Percentiles rank a stretch among this genome's conserved stretches.
phyloP scores from a whole-genome alignment of 2,329 filamentous ascomycete species.

The Plectosphaerella cucumerina region DNA sequence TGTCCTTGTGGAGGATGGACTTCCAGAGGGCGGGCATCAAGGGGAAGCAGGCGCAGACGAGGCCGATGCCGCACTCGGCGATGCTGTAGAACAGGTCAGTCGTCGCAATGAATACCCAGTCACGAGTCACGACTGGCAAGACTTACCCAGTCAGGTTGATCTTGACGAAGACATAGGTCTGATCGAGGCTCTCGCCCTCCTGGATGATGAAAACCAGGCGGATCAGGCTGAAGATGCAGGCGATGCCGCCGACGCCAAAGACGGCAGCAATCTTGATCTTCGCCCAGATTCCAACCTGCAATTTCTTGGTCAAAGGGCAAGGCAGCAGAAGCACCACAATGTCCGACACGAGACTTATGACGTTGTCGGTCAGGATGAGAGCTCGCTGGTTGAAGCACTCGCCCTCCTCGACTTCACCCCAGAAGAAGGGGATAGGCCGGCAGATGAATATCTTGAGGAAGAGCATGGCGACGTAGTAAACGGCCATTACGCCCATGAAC shows the following conservation, averaged over 20 bases:
- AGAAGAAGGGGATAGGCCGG: constrained; percentile 15
- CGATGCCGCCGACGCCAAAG: constrained; percentile 22
- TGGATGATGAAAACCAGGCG: constrained; percentile 15
- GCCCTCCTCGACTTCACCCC: constrained; percentile 12
- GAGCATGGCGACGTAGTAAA: constrained; percentile 19
- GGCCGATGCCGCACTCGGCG: constrained; percentile 12
- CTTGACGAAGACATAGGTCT: constrained; percentile 14
- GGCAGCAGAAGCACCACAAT: constrained; percentile 26
- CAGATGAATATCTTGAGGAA: constrained; percentile 18
- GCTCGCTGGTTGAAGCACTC: constrained; percentile 23
- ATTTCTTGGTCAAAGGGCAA: constrained; percentile 21
- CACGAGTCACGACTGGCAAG: too few relatives aligned
- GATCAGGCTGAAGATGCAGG: constrained; percentile 18
- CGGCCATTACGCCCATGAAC: constrained; percentile 18
- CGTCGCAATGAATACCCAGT: too few relatives aligned
- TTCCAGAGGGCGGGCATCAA: constrained; percentile 15
- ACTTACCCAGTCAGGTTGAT: too few relatives aligned
- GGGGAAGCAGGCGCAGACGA: constrained; percentile 13
- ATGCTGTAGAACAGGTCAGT: too few relatives aligned
- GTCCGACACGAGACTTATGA: constrained; percentile 24
- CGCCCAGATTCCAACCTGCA: constrained; percentile 18
- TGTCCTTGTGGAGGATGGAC: constrained; percentile 28
- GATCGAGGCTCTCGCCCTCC: constrained; percentile 14
- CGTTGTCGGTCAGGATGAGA: constrained; percentile 24
- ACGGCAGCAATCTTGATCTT: constrained; percentile 24